Percentiles rank a stretch among this genome's conserved stretches.
These are phyloP conservation scores for Trematosphaeria pertusa DNA, from an alignment of 2,329 filamentous ascomycete species.

Conservation along the genomic window DNA sequence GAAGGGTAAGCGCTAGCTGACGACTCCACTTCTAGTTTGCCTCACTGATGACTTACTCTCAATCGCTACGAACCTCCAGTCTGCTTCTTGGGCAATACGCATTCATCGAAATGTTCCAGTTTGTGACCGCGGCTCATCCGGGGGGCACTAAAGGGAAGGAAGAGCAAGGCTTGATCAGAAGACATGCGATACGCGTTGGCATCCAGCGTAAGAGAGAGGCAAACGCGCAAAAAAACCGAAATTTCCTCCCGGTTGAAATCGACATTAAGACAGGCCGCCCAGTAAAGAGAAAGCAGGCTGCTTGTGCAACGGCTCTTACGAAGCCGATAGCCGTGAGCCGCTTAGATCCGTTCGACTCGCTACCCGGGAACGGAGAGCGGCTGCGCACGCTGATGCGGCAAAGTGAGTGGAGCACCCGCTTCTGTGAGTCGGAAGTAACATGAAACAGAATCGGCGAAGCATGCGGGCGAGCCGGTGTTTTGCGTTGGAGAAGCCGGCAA, in stretches of 20 bases:
- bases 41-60: no score
- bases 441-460: conserved; percentile 12
- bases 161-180: conserved; percentile 12
- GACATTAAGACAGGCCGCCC: conserved; percentile 4
- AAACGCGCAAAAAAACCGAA: conserved; percentile 9
- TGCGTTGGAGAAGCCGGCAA: conserved; percentile 19
- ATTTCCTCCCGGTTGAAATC: conserved; percentile 16
- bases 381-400: conserved; percentile 19
- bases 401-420: conserved; percentile 8
- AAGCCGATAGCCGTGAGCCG: conserved; percentile 9
- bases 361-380: conserved; percentile 18
- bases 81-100: no score
- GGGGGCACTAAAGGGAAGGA: conserved; percentile 15
- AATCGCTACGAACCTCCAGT: no score
- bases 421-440: not conserved
- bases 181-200: conserved; percentile 22
- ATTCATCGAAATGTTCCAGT: conserved; percentile 23
- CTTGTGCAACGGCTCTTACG: not conserved
- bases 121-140: conserved; percentile 20
- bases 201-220: conserved; percentile 14
- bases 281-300: not conserved
- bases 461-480: conserved; percentile 20
- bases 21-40: no score
- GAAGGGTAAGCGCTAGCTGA: no score
- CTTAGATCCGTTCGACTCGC: conserved; percentile 23